Percentiles rank a stretch among this genome's conserved stretches.
Conservation (phyloP, 805 yeast genomes). For the Saccharomycopsis malanga region DNA sequence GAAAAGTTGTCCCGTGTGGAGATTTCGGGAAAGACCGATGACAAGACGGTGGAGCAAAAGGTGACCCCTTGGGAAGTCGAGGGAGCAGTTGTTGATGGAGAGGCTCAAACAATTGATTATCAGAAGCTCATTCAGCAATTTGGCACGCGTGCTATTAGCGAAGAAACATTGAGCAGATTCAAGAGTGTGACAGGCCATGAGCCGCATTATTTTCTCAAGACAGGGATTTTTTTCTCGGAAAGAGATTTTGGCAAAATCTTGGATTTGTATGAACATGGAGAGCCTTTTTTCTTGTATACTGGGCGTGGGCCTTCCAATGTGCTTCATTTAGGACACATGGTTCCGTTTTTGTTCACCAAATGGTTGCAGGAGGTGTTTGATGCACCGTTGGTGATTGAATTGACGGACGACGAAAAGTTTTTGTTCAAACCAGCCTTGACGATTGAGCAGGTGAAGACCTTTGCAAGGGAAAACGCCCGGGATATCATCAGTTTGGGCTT, state of each 20-base stretch:
- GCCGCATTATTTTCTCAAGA: constrained; percentile 84
- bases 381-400: constrained; percentile 86
- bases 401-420: constrained; percentile 96
- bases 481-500: constrained; percentile 94
- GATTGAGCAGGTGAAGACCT: constrained; percentile 78
- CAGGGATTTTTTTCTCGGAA: constrained; percentile 90
- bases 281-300: constrained; percentile 91
- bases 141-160: constrained; percentile 70
- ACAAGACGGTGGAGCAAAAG: constrained; percentile 44
- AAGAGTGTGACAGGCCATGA: constrained; percentile 75
- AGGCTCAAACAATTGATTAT: constrained; percentile 86
- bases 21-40: too few relatives aligned
- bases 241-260: constrained; percentile 74
- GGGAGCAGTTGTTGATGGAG: constrained; percentile 95
- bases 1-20: too few relatives aligned
- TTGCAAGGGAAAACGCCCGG: constrained; percentile 76
- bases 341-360: constrained; percentile 91
- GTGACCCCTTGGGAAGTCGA: constrained; percentile 99
- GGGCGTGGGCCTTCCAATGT: constrained; percentile 97
- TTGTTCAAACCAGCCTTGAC: constrained; percentile 86
- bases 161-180: constrained; percentile 71
- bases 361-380: constrained; percentile 98
- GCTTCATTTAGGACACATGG: constrained; percentile 95
- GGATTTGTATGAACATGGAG: constrained; percentile 87
- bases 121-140: constrained; percentile 80